Evolutionary conservation across 768 basidiomycete genomes (phyloP), one percentile per base, ranked within the genome.

Genomic region (Boletus fagicola): DNA sequence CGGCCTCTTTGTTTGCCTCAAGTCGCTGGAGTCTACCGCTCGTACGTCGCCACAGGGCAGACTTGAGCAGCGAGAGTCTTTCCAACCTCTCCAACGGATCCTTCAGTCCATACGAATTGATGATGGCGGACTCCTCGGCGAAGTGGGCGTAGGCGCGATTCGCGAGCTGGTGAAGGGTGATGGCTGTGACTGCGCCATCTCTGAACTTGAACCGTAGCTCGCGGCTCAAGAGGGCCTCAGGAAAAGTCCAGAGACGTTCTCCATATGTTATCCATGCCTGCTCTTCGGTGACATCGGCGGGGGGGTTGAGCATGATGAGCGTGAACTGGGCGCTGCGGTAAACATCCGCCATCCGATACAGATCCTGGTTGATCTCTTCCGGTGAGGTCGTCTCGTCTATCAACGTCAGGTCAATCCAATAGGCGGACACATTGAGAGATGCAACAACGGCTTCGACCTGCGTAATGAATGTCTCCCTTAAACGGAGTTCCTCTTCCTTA

Each of bases 21-120:
- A 26, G 24, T 26, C 4, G 9, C 3, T 53, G 22, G 1, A 54
- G 16, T 7, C 5, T 18, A 0, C 42, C 10, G 18, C 62, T 66
- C 36, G 16, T 64, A 38, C 67, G 54, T 28, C 56, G 53, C 69
- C 69, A 71, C 26, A 68, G 54, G 26, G 69, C 64, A 31, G 60
- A 50, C 46, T 57, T 67, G 46, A 68, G 66, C 20, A 51, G 22
- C 5, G 53, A 56, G 16, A 71, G 54, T 1, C 64, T 65, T 16
- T 68, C 67, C 35, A 69, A 20, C 40, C 67, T 58, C 52, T 66
- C 68, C 20, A 68, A 45, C 7, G 67, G 60, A 47, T 71, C 64
- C 20, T 15, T 56, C 15, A 63, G 18, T 2, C 50, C 57, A 28
- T 64, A 68, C 13, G 61, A 59, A 31, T 68, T 66, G 40, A 68